Evolutionary conservation across 1,284 basidiomycete genomes (phyloP).

Genomic region (Ceraceosorus bombacis): DNA sequence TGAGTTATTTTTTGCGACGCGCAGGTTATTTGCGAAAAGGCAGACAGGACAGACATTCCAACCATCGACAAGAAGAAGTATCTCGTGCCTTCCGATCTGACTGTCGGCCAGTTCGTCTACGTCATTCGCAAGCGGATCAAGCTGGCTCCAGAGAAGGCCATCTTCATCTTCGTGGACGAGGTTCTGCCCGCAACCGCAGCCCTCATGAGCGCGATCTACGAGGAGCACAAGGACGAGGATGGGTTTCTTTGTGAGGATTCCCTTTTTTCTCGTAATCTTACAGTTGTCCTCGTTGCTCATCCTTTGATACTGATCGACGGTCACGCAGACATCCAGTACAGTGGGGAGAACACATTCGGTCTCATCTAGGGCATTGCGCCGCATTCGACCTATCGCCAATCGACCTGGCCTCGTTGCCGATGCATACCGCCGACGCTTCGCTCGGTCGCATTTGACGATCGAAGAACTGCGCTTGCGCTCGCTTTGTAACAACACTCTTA

Average conservation of each 20-base stretch:
- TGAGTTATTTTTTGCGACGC: too few relatives aligned
- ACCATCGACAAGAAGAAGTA: conserved; percentile 99
- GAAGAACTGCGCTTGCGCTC: too few relatives aligned
- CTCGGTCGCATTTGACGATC: too few relatives aligned
- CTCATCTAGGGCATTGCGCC: too few relatives aligned
- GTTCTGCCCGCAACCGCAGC: conserved; percentile 96
- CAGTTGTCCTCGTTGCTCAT: background rate
- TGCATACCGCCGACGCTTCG: too few relatives aligned
- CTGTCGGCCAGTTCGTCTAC: conserved; percentile 90
- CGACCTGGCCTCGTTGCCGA: too few relatives aligned
- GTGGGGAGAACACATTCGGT: conserved; percentile 42
- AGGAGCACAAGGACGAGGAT: conserved; percentile 66
- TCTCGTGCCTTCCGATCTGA: conserved; percentile 92
- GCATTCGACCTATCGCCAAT: too few relatives aligned
- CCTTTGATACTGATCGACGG: conserved; percentile 22
- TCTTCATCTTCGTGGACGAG: conserved; percentile 61
- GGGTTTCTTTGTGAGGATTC: conserved; percentile 26
- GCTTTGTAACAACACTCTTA: too few relatives aligned
- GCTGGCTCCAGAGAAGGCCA: conserved; percentile 92
- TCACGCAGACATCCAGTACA: conserved; percentile 22
- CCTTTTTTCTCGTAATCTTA: background rate
- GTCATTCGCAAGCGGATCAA: conserved; percentile 99
- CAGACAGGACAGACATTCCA: conserved; percentile 95
- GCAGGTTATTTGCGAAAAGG: conserved; percentile 99
- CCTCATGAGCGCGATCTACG: conserved; percentile 97